Percentiles rank a stretch among this genome's conserved stretches.
phyloP scores from a whole-genome alignment of 2,329 filamentous ascomycete species.

The Paecilomyces fulvus region DNA sequence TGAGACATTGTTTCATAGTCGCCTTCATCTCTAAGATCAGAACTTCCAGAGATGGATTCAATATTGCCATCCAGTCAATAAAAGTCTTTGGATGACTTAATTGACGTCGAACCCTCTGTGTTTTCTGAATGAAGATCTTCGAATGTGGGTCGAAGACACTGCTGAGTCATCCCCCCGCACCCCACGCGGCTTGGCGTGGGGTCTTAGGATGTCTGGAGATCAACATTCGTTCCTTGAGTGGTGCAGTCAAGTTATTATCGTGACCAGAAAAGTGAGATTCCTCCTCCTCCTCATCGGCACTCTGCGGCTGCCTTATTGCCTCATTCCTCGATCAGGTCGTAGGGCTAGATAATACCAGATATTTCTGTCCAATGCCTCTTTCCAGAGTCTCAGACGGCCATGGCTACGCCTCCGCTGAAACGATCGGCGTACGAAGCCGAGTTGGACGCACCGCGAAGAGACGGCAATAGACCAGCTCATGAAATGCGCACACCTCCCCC shows the following conservation, averaged over 20 bases:
- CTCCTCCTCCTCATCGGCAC: background rate
- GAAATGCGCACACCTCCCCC: conserved; percentile 18
- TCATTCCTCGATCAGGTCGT: background rate
- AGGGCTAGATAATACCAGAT: background rate
- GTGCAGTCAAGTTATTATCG: background rate
- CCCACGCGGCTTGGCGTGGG: background rate
- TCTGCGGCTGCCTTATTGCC: background rate
- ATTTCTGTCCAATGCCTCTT: background rate
- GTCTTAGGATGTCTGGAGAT: background rate
- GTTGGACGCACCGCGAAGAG: conserved; percentile 19
- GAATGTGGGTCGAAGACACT: background rate
- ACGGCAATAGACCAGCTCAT: conserved; percentile 15
- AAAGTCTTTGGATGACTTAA: background rate
- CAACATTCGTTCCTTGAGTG: background rate
- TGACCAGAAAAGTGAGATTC: background rate
- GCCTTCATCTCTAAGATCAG: background rate
- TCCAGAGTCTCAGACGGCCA: conserved; percentile 2
- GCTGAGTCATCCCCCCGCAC: background rate
- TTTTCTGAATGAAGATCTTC: background rate
- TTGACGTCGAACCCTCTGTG: background rate
- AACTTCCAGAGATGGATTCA: background rate
- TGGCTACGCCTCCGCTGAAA: conserved; percentile 21
- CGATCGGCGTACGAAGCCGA: conserved; percentile 29
- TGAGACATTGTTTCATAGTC: background rate
- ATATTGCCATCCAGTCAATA: background rate